These are phyloP conservation scores for Pisolithus orientalis DNA, from an alignment of 768 basidiomycete species.

Conservation along the genomic window DNA sequence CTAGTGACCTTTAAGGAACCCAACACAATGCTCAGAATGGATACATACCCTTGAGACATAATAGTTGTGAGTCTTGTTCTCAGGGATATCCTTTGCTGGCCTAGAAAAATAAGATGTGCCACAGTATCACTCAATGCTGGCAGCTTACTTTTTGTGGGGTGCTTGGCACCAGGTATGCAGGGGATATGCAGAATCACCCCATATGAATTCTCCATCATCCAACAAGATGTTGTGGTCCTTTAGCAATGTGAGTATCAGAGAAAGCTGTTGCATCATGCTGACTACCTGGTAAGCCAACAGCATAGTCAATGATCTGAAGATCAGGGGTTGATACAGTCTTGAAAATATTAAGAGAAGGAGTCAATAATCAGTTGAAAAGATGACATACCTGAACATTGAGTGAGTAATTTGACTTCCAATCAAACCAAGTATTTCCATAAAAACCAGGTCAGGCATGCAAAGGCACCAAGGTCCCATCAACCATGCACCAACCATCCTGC, in stretches of 20 bases:
- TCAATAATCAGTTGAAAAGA: background rate
- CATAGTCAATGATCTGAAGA: slow-evolving; percentile 24
- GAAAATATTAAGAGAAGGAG: background rate
- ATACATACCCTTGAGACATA: slow-evolving; percentile 27
- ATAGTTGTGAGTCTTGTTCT: slow-evolving; percentile 29
- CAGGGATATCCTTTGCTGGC: background rate
- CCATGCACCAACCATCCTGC: slow-evolving; percentile 33
- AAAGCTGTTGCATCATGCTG: slow-evolving; percentile 30
- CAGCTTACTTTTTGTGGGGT: slow-evolving; percentile 24
- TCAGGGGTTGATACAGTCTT: slow-evolving; percentile 12
- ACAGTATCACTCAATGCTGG: no score
- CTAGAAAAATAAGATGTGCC: no score
- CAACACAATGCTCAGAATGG: slow-evolving; percentile 34
- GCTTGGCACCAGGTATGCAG: slow-evolving; percentile 23
- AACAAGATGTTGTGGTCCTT: slow-evolving; percentile 1
- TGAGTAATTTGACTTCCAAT: background rate
- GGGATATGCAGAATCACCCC: slow-evolving; percentile 37
- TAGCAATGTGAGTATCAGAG: slow-evolving; percentile 18
- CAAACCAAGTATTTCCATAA: slow-evolving; percentile 32
- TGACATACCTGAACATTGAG: slow-evolving; percentile 3
- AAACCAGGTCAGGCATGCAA: slow-evolving; percentile 24
- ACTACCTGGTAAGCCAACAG: slow-evolving; percentile 26
- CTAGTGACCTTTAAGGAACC: slow-evolving; percentile 33
- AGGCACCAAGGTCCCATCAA: slow-evolving; percentile 36
- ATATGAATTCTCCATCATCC: slow-evolving; percentile 24